A percentile compares a stretch with the other conserved stretches of the same genome.
phyloP scores from a whole-genome alignment of 768 basidiomycete species.

The Boletus huronensis region DNA sequence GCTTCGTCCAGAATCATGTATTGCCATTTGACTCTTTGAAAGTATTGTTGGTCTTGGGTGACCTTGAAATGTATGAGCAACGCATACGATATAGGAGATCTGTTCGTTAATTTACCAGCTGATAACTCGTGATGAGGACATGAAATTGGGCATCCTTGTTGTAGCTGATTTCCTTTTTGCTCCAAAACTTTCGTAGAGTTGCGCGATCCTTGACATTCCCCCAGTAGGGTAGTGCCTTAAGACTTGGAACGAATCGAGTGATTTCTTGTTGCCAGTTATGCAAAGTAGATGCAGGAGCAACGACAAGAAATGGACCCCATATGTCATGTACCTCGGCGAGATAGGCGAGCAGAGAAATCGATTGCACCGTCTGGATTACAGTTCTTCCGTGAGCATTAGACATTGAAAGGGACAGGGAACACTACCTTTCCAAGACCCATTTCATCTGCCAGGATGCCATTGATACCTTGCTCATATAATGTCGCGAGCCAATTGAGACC shows the following conservation, averaged over 20 bases:
- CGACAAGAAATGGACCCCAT: slow-evolving; percentile 98
- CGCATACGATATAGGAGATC: not conserved
- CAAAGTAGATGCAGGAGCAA: slow-evolving; percentile 93
- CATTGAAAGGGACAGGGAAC: slow-evolving; percentile 8
- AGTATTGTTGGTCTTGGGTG: slow-evolving; percentile 96
- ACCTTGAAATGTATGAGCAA: slow-evolving; percentile 46
- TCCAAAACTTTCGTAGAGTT: slow-evolving; percentile 96
- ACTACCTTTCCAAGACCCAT: slow-evolving; percentile 90
- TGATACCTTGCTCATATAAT: slow-evolving; percentile 98
- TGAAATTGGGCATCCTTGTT: slow-evolving; percentile 95
- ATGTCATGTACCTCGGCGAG: slow-evolving; percentile 96
- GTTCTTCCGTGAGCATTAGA: not conserved
- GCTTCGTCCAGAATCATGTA: slow-evolving; percentile 99
- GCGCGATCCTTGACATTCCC: slow-evolving; percentile 95
- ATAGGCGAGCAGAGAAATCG: slow-evolving; percentile 92
- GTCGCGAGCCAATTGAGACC: slow-evolving; percentile 98
- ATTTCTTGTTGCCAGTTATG: slow-evolving; percentile 99
- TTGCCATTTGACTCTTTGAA: slow-evolving; percentile 97
- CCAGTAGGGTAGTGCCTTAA: slow-evolving; percentile 98
- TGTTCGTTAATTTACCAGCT: slow-evolving; percentile 56
- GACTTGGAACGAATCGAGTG: slow-evolving; percentile 87
- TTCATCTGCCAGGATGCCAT: slow-evolving; percentile 98
- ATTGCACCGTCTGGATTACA: slow-evolving; percentile 81
- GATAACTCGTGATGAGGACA: slow-evolving; percentile 95
- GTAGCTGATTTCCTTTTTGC: slow-evolving; percentile 94